Percentiles rank a stretch among this genome's conserved stretches.
Evolutionary conservation across 2,329 filamentous ascomycete species (phyloP).

Genomic region (Colletotrichum tofieldiae): DNA sequence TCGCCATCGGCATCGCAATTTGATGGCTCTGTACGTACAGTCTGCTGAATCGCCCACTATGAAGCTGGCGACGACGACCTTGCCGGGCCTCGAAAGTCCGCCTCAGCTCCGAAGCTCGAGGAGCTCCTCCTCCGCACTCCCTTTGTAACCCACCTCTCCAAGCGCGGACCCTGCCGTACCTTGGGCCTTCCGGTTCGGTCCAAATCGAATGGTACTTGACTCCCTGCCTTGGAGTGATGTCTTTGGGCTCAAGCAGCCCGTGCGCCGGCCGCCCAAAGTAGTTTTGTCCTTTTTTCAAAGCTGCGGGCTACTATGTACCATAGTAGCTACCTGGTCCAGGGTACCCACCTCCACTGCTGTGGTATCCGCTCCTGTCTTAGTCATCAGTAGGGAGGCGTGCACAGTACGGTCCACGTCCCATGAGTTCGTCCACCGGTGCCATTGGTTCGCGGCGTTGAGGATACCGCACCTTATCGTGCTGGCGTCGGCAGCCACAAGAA

Average conservation of each 20-base stretch:
- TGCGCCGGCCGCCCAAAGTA: background rate
- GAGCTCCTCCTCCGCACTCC: background rate
- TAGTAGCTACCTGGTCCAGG: background rate
- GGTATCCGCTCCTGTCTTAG: background rate
- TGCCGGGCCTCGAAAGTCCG: background rate
- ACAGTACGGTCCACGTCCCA: slow-evolving; percentile 11
- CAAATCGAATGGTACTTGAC: background rate
- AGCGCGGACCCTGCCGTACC: background rate
- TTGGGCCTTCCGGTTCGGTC: background rate
- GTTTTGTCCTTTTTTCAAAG: background rate
- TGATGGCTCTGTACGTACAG: background rate
- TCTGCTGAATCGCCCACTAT: background rate
- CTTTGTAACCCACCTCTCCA: background rate
- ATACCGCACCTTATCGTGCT: background rate
- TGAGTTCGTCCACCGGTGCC: slow-evolving; percentile 22
- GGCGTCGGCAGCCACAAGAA: too few relatives aligned
- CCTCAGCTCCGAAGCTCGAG: background rate
- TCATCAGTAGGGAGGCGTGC: background rate
- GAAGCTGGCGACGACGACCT: background rate
- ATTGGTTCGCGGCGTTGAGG: slow-evolving; percentile 21
- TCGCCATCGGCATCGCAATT: background rate
- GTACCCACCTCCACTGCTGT: background rate
- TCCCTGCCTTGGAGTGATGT: background rate
- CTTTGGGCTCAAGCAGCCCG: background rate
- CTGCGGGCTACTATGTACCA: too few relatives aligned